Base-by-base conservation (phyloP, 2,329 filamentous ascomycete species). In the Pestalotiopsis sp. region DNA sequence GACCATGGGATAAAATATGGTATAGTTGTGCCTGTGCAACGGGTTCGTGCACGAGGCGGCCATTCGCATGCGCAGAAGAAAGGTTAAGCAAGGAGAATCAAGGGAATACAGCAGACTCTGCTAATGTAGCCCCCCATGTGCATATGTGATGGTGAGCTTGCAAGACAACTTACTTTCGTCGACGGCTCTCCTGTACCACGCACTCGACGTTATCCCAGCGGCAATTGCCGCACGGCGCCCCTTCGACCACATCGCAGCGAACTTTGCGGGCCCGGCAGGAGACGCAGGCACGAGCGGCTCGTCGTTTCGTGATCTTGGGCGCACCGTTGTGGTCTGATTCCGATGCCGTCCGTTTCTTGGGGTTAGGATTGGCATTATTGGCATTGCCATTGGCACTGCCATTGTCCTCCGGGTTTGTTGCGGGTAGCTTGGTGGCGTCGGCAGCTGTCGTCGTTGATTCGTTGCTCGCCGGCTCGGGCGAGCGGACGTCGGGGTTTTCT, bases 231-330 rank as follows among this genome's bases (percentile, higher is more conserved):
- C 94, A 97, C 1, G 94, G 94, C 58, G 91, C 91, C 63, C 92
- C 92, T 80, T 97, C 94, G 69, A 96, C 94, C 68, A 97, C 94
- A 83, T 98, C 95, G 83, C 95, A 98, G 68, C 95, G 90, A 57
- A 98, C 95, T 80, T 98, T 98, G 77, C 95, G 90, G 68, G 92
- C 91, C 75, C 95, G 89, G 81, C 95, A 97, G 75, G 92, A 94
- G 71, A 94, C 93, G 79, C 95, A 98, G 20, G 95, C 95, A 74
- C 95, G 93, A 11, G 94, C 94, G n/a, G 95, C 94, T 77, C 95
- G 89, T 76, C 94, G 88, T 82, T 97, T 98, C 66, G 83, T 88
- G 71, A 85, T 76, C 77, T 89, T 90, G 69, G 81, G 78, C 11
- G 77, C 71, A 45, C 77, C 79, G 70, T 76, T 80, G 68, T 78